Conservation (phyloP, 352 stramenopile genomes). For the Albugo laibachii region DNA sequence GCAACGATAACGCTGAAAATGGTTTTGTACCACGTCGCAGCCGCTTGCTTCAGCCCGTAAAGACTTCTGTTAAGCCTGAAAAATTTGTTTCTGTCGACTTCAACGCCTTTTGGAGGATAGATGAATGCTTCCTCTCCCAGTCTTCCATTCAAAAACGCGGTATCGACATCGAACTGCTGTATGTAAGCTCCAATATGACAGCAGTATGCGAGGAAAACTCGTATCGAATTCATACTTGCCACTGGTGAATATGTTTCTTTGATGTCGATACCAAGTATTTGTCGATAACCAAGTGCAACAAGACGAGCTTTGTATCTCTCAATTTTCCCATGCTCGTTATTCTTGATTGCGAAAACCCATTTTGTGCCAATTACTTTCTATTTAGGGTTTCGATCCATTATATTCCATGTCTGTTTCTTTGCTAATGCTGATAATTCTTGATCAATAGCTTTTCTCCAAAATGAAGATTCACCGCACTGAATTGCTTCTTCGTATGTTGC, state of each 20-base stretch:
- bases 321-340: constrained; percentile 3
- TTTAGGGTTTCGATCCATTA: background rate
- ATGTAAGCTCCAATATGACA: constrained; percentile 3
- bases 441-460: background rate
- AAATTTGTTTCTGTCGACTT: background rate
- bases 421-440: background rate
- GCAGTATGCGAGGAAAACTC: constrained; percentile 10
- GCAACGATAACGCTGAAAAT: constrained; percentile 7
- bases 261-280: constrained; percentile 10
- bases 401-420: constrained; percentile 9
- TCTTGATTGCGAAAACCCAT: constrained; percentile 7
- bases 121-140: constrained; percentile 6
- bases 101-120: background rate
- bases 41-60: constrained; percentile 19
- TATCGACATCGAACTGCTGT: constrained; percentile 6
- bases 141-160: constrained; percentile 4
- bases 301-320: constrained; percentile 12
- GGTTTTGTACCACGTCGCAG: constrained; percentile 11
- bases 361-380: constrained; percentile 1
- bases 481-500: background rate
- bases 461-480: background rate
- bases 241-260: constrained; percentile 12
- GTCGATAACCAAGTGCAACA: constrained; percentile 8
- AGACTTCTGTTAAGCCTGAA: constrained; percentile 5
- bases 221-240: constrained; percentile 8